These are phyloP conservation scores for Camellia oleifera DNA, from an alignment of 179 eudicot genomes.

Conservation along the genomic window DNA sequence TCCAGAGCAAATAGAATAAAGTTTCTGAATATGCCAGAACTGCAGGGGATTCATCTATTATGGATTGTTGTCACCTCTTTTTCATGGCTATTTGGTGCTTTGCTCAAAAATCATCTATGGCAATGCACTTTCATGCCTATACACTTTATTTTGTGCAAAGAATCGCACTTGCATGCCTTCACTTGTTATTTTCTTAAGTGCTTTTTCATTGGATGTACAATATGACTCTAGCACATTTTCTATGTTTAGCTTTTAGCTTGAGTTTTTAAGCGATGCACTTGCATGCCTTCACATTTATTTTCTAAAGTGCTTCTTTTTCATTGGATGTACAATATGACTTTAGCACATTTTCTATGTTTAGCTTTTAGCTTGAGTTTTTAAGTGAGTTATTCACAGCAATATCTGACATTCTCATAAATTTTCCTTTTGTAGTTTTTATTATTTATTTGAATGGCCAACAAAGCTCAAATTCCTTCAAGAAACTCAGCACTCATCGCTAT, in stretches of 20 bases:
- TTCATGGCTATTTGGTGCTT: not conserved
- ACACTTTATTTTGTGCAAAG: no score
- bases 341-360: not conserved
- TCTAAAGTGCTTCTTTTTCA: no score
- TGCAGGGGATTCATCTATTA: not conserved
- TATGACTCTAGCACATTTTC: not conserved
- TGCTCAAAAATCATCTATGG: not conserved
- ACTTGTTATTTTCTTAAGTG: not conserved
- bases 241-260: not conserved
- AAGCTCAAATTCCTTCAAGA: conserved; percentile 60
- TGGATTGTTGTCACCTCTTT: not conserved
- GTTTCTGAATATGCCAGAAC: not conserved
- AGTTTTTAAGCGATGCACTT: not conserved
- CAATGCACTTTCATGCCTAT: not conserved
- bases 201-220: not conserved
- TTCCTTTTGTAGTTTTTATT: conserved; percentile 3
- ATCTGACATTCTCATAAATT: not conserved
- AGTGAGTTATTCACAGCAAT: not conserved
- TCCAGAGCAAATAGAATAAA: not conserved
- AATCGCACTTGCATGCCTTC: no score
- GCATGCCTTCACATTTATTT: no score
- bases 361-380: not conserved
- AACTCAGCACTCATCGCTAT: conserved; percentile 84
- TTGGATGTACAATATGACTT: no score
- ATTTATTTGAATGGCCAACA: conserved; percentile 47